Base-by-base conservation (phyloP, 2,329 filamentous ascomycete genomes). In the Cladorrhinum sp. region DNA sequence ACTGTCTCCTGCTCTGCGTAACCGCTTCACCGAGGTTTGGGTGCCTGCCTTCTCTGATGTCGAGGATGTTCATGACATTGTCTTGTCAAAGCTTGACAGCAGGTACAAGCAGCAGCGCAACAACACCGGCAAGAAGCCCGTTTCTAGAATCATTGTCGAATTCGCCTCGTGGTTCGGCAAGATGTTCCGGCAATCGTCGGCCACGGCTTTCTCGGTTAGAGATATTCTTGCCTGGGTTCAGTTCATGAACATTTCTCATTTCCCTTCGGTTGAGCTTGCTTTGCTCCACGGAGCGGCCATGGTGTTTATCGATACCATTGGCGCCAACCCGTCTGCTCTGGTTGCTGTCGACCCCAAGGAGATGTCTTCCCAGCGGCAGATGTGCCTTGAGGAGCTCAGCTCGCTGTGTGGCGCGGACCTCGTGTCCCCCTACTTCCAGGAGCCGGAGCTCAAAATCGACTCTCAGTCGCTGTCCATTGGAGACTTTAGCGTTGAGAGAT, bases 21-120 rank as follows among this genome's bases (percentile, higher is more conserved):
- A 99, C 73, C 90, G 95, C 62, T 96, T 99, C 73, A 99, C 95
- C 0, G 95, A 99, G 75, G 97, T 99, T 8, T 99, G 95, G 95
- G 95, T 98, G 0, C 92, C 95, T 1, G 85, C 93, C 1, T 78
- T 98, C 61, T 92, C 92, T 1, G 90, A 94, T 62, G 84, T 86
- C 56, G 87, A 92, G 28, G 96, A 99, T 71, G 88, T 98, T 33
- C 77, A 92, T 20, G 89, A 96, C 49, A 99, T 99, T 66, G 86
- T 98, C 16, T 79, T 82, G 56, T 86, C 87, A 12, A 97, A 96
- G 73, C 80, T 99, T 18, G 75, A 75, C 3, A 73, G 79, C 0
- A 75, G 77, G 16, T 80, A 83, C 6, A 81, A 83, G 58, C 53
- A 61, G 26, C 18, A 21, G 4, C 26, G 49, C 14, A 55, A 52